Base-by-base conservation (phyloP, 805 yeast genomes). In the Cephaloascus fragrans region DNA sequence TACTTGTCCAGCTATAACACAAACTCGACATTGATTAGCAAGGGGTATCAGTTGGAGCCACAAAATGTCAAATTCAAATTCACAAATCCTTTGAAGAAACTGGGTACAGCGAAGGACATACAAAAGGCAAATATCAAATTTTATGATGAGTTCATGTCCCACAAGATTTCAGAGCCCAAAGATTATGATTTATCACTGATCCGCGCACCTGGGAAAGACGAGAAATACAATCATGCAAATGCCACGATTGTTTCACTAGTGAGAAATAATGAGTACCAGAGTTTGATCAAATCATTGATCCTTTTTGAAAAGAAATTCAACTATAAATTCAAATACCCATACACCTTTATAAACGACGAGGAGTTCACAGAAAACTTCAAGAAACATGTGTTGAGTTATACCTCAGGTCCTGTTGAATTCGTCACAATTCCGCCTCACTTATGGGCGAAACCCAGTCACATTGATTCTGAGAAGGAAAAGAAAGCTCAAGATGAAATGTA, bases 241-340 rank as follows among this genome's bases (percentile, higher is more conserved):
- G 95, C 95, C 3, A 83, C 95, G 1, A 67, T 86, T 37, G 51
- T 83, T 15, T 75, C 85, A 3, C 61, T 86, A 39, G 93, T 81
- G n/a, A 64, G 88, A 43, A 83, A 85, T 51, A 51, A 68, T 4
- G 95, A 86, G 49, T 51, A 71, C 16, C 47, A 47, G 0, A 67
- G 57, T 1, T 64, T 85, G 8, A 49, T 73, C 1, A 45, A 48
- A 9, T 72, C 94, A 1, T 75, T 87, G 44, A 53, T 52, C 40
- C 74, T 71, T 44, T 71, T 87, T 29, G 95, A 86, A 51, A 53
- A 54, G 19, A 67, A 61, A 2, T 86, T 85, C 63, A 86, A 86
- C 53, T 44, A 57, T 19, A 82, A 83, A 49, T 86, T 79, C 56
- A 69, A 72, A 37, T 86, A 86, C 53, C 94, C 95, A 0, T 86